These are phyloP conservation scores for Fusarium denticulatum DNA, from an alignment of 2,329 filamentous ascomycete genomes.

Conservation along the genomic window DNA sequence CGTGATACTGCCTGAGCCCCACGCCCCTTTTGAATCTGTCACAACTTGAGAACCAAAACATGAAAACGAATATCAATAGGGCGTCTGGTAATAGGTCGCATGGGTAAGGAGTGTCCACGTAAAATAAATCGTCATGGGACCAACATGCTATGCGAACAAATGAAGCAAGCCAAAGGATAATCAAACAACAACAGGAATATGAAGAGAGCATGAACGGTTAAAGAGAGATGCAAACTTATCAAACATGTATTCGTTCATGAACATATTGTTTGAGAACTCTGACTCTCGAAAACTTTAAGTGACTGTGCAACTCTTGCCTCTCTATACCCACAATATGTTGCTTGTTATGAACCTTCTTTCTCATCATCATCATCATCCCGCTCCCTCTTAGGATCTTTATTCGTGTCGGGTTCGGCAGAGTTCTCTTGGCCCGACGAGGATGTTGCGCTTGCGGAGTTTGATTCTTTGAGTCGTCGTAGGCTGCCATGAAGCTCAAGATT, in stretches of 20 bases:
- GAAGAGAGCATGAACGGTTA: neutral
- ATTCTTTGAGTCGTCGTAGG: constrained; percentile 33
- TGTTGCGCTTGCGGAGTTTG: constrained; percentile 11
- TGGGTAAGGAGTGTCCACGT: neutral
- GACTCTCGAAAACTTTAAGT: neutral
- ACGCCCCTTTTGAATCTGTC: neutral
- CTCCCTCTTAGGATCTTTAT: constrained; percentile 19
- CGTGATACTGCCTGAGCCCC: neutral
- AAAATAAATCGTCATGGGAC: neutral
- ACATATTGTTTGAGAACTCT: neutral
- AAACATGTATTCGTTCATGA: neutral
- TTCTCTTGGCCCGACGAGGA: constrained; percentile 21
- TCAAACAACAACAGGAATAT: constrained; percentile 5
- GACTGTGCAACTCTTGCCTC: neutral
- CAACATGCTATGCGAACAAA: constrained; percentile 4
- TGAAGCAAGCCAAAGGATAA: constrained; percentile 2
- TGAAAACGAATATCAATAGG: neutral
- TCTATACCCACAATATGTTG: neutral
- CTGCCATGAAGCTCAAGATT: constrained; percentile 40
- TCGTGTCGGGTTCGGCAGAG: constrained; percentile 24
- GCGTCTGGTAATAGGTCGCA: neutral
- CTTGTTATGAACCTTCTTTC: neutral
- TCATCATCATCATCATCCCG: neutral
- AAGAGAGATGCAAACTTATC: neutral
- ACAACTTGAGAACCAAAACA: neutral